phyloP scores from a whole-genome alignment of 805 yeast species.

The Cyberlindnera meyerae region DNA sequence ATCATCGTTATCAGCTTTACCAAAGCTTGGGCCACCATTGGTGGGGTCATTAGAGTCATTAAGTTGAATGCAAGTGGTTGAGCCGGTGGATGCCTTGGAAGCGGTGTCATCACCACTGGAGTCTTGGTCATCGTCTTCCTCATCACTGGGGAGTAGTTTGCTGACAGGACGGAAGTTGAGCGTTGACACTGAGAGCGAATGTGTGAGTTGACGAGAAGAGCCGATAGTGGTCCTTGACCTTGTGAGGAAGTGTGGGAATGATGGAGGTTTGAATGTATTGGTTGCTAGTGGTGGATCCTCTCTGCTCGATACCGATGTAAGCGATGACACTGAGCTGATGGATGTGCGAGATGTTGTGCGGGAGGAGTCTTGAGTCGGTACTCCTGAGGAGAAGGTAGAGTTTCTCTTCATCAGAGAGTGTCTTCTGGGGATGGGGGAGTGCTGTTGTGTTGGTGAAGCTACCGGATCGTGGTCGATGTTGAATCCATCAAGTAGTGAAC shows the following conservation, averaged over 20 bases:
- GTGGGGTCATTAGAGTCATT: conserved; percentile 11
- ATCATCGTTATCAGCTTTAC: conserved; percentile 10
- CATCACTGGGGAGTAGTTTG: conserved; percentile 4
- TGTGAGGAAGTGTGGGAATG: conserved; percentile 13
- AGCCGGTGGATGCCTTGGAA: conserved; percentile 1
- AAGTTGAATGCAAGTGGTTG: conserved; percentile 9
- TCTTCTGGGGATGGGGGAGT: conserved; percentile 6
- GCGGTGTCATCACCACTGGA: conserved; percentile 9
- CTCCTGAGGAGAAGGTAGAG: no score
- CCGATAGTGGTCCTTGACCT: conserved; percentile 20
- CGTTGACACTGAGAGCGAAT: conserved; percentile 18
- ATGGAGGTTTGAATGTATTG: conserved; percentile 4
- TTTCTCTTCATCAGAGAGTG: conserved; percentile 3
- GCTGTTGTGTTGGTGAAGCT: conserved; percentile 1
- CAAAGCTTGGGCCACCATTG: background rate
- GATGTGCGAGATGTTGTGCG: conserved; percentile 23
- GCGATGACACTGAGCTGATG: conserved; percentile 20
- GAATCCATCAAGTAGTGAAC: conserved; percentile 7
- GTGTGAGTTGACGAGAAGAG: conserved; percentile 11
- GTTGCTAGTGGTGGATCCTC: no score
- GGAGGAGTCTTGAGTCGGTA: conserved; percentile 10
- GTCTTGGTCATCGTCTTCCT: conserved; percentile 9
- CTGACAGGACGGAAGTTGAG: conserved; percentile 13
- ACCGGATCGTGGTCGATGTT: conserved; percentile 3
- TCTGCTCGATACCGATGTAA: conserved; percentile 22